Conservation (phyloP, 1,139 yeast genomes). For the Pichiaceae sp. region DNA sequence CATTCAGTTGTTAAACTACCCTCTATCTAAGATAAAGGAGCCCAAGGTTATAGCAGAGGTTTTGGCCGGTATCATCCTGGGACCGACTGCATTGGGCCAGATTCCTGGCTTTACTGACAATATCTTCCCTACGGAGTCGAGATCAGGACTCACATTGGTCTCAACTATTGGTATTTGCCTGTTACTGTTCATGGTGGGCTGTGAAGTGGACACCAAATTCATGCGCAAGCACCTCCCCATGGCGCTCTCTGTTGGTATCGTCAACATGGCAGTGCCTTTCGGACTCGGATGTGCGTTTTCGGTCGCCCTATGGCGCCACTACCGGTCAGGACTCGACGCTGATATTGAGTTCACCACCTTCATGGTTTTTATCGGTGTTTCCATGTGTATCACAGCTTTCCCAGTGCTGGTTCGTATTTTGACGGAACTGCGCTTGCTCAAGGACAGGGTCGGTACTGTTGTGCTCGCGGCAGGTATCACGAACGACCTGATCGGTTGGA, state of each 20-base stretch:
- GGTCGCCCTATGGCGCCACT: constrained; percentile 54
- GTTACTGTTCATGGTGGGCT: constrained; percentile 65
- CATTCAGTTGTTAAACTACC: constrained; percentile 49
- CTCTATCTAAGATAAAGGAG: constrained; percentile 52
- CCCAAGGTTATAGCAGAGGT: constrained; percentile 79
- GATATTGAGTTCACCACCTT: constrained; percentile 57
- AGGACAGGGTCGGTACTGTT: constrained; percentile 69
- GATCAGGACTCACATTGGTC: constrained; percentile 54
- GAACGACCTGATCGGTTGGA: constrained; percentile 79
- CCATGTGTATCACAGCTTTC: constrained; percentile 75
- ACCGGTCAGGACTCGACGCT: constrained; percentile 22
- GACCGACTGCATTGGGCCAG: constrained; percentile 63
- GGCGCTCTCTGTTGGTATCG: constrained; percentile 59
- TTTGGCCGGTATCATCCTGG: constrained; percentile 61
- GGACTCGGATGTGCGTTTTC: constrained; percentile 70
- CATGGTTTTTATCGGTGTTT: constrained; percentile 72
- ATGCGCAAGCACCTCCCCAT: constrained; percentile 50
- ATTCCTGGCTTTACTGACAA: constrained; percentile 56
- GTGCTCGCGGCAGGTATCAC: constrained; percentile 76
- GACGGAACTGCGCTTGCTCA: constrained; percentile 60
- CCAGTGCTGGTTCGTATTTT: constrained; percentile 76
- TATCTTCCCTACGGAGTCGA: constrained; percentile 55
- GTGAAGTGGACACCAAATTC: constrained; percentile 65
- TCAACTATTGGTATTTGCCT: constrained; percentile 70
- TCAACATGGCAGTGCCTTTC: constrained; percentile 69